These are phyloP conservation scores for Ordospora colligata DNA, from an alignment of 371 early-diverging fungal genomes.

Conservation along the genomic window DNA sequence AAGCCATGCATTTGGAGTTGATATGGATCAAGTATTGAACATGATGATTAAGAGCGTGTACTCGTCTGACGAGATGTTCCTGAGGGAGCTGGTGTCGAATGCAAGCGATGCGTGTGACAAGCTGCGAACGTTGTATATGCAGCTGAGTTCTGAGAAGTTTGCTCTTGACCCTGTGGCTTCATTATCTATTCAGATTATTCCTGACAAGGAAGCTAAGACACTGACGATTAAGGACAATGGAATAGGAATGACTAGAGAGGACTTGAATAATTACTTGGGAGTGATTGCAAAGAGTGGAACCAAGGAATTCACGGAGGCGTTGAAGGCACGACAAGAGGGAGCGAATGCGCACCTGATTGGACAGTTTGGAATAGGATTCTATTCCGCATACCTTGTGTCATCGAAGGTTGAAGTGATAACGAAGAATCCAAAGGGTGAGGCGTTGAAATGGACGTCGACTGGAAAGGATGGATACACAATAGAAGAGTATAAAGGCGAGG, in stretches of 20 bases:
- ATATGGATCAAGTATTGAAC: constrained; percentile 67
- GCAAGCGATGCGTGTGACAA: constrained; percentile 87
- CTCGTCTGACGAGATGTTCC: constrained; percentile 81
- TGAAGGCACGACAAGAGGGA: constrained; percentile 60
- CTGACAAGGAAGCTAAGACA: constrained; percentile 65
- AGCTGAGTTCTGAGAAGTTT: constrained; percentile 71
- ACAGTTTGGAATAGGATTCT: constrained; percentile 96
- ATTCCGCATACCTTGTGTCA: constrained; percentile 86
- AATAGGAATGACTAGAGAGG: constrained; percentile 91
- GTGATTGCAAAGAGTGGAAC: constrained; percentile 88
- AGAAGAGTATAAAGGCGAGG: constrained; percentile 69
- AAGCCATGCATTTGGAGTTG: constrained; percentile 53
- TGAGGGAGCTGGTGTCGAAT: constrained; percentile 85
- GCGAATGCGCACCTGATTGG: constrained; percentile 75
- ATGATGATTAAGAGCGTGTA: constrained; percentile 79
- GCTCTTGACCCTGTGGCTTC: constrained; percentile 68
- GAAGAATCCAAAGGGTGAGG: constrained; percentile 81
- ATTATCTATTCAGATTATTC: constrained; percentile 72
- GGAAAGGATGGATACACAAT: constrained; percentile 82
- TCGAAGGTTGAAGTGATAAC: constrained; percentile 82
- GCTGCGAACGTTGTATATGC: constrained; percentile 66
- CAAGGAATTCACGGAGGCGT: constrained; percentile 79
- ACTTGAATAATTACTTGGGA: constrained; percentile 84
- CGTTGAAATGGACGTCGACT: constrained; percentile 81
- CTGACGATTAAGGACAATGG: constrained; percentile 79